Conservation (phyloP, 1,284 basidiomycete species). For the Farysia itapuensis region DNA sequence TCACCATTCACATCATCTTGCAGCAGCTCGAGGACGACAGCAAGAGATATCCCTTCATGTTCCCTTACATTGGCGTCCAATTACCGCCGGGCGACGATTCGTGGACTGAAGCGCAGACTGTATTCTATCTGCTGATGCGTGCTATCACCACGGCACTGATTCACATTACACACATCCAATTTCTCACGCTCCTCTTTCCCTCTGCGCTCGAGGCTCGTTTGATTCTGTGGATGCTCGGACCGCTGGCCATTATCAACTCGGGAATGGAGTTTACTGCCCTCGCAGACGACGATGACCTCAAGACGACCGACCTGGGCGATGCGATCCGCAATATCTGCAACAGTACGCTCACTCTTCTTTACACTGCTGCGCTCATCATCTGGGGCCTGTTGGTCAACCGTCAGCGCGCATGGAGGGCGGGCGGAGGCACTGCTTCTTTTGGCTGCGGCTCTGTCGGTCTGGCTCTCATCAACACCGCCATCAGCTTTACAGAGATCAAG, state of each 20-base stretch:
- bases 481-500: conserved; percentile 56
- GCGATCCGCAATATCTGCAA: conserved; percentile 92
- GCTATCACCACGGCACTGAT: conserved; percentile 80
- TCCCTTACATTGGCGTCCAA: conserved; percentile 79
- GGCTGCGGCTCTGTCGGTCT: conserved; percentile 65
- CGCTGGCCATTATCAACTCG: conserved; percentile 81
- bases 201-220: conserved; percentile 86
- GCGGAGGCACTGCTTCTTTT: conserved; percentile 90
- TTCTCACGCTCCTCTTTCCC: conserved; percentile 91
- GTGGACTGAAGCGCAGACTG: conserved; percentile 73
- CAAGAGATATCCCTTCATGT: conserved; percentile 86
- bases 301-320: conserved; percentile 69
- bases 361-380: conserved; percentile 82
- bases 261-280: conserved; percentile 82
- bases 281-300: conserved; percentile 59
- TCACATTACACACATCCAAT: conserved; percentile 95
- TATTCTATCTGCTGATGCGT: conserved; percentile 84
- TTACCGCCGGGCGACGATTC: conserved; percentile 70
- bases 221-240: conserved; percentile 83
- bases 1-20: conserved; percentile 67
- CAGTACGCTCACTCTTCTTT: conserved; percentile 88
- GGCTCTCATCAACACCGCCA: conserved; percentile 52
- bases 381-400: conserved; percentile 93
- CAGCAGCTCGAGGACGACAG: conserved; percentile 68
- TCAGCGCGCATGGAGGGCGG: conserved; percentile 84